These are phyloP conservation scores for Phanerochaete carnosa DNA, from an alignment of 768 basidiomycete species.

Conservation along the genomic window DNA sequence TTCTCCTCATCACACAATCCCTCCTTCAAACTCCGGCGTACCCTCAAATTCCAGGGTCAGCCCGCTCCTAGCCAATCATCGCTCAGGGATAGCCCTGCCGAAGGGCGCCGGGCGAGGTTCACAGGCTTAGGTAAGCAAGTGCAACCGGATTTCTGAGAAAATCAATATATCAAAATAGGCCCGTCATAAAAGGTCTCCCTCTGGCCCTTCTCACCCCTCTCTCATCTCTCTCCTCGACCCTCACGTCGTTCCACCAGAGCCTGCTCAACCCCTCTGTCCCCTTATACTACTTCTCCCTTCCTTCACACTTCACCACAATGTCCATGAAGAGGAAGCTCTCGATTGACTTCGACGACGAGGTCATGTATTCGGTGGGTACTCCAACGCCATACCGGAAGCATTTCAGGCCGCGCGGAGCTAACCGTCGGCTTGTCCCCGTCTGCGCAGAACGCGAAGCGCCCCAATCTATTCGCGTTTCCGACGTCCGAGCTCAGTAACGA, in stretches of 20 bases:
- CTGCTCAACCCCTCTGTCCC: background rate
- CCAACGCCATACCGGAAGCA: background rate
- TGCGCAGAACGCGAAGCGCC: conserved; percentile 56
- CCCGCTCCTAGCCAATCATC: conserved; percentile 3
- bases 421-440: conserved; percentile 20
- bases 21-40: background rate
- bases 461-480: conserved; percentile 76
- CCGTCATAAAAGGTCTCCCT: conserved; percentile 9
- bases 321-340: conserved; percentile 71
- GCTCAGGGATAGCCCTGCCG: background rate
- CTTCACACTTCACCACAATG: conserved; percentile 39
- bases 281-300: conserved; percentile 8
- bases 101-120: background rate
- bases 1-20: background rate
- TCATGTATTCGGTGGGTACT: conserved; percentile 31
- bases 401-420: conserved; percentile 9
- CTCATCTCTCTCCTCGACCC: conserved; percentile 20
- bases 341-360: conserved; percentile 49
- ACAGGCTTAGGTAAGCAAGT: conserved; percentile 9
- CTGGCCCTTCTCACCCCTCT: conserved; percentile 6
- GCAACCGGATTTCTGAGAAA: conserved; percentile 2
- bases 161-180: conserved; percentile 14
- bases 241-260: conserved; percentile 6
- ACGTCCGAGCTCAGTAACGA: conserved; percentile 61
- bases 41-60: conserved; percentile 11